Evolutionary conservation across 2,329 filamentous ascomycete genomes (phyloP).

Genomic region (Phoma sp.): DNA sequence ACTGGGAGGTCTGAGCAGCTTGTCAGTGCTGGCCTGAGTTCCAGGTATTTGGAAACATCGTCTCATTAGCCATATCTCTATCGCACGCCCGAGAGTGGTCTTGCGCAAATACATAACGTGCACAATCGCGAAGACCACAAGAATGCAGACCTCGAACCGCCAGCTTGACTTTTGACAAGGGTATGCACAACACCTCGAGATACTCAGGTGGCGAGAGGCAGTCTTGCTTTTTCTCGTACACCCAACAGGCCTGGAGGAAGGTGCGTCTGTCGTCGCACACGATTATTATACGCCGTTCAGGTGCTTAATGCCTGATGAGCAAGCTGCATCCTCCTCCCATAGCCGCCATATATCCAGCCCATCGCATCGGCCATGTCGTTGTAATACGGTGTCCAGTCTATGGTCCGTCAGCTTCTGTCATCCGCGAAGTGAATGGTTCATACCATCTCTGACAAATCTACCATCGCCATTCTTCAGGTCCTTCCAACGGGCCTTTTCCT

Average conservation of each 20-base stretch:
- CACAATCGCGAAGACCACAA: too few relatives aligned
- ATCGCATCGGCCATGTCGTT: conserved; percentile 46
- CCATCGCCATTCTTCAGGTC: conserved; percentile 37
- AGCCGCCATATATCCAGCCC: conserved; percentile 46
- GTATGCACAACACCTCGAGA: too few relatives aligned
- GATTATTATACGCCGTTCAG: background rate
- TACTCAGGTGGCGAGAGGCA: too few relatives aligned
- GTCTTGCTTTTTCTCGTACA: background rate
- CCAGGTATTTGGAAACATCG: background rate
- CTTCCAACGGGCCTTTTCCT: conserved; percentile 36
- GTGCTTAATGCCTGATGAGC: conserved; percentile 29
- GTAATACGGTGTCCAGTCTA: conserved; percentile 44
- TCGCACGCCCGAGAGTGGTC: background rate
- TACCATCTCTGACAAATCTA: conserved; percentile 37
- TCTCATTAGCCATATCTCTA: background rate
- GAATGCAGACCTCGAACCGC: too few relatives aligned
- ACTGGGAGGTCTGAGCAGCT: conserved; percentile 6
- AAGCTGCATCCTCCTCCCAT: conserved; percentile 39
- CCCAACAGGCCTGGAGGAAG: background rate
- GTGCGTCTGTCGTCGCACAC: too few relatives aligned
- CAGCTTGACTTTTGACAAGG: too few relatives aligned
- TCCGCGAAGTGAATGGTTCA: background rate
- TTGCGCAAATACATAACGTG: background rate
- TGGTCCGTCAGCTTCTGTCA: conserved; percentile 1
- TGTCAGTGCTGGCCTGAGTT: background rate